These are phyloP conservation scores for Gonapodya prolifera DNA, from an alignment of 192 early-diverging fungal genomes.

Conservation along the genomic window DNA sequence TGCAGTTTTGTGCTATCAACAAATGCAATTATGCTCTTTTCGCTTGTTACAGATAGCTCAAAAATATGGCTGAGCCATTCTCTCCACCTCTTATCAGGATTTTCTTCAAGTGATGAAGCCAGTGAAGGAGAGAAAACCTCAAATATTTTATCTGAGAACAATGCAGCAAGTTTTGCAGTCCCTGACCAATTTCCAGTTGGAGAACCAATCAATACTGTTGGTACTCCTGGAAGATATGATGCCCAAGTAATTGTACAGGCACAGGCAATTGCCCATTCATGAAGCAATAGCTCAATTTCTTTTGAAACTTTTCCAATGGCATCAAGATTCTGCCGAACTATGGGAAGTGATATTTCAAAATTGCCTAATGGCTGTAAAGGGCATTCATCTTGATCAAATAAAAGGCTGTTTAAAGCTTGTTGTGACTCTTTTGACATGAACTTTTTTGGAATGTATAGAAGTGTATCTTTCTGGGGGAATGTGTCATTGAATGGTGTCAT, in stretches of 20 bases:
- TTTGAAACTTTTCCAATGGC: neutral
- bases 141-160: neutral
- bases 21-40: neutral
- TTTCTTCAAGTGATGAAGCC: neutral
- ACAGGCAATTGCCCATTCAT: neutral
- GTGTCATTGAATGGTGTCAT: neutral
- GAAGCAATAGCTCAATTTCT: neutral
- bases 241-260: neutral
- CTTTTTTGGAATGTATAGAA: neutral
- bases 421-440: neutral
- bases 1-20: neutral
- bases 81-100: neutral
- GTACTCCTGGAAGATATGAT: neutral
- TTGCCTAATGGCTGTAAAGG: neutral
- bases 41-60: neutral
- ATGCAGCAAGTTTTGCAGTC: neutral
- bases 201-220: neutral
- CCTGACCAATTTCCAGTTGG: neutral
- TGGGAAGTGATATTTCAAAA: neutral
- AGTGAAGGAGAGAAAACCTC: neutral
- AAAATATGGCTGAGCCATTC: neutral
- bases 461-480: neutral
- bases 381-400: neutral
- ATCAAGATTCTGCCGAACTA: neutral
- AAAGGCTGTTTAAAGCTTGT: neutral